Evolutionary conservation across 176 grass and related monocot genomes (phyloP).

Genomic region (Bonia amplexicaulis): DNA sequence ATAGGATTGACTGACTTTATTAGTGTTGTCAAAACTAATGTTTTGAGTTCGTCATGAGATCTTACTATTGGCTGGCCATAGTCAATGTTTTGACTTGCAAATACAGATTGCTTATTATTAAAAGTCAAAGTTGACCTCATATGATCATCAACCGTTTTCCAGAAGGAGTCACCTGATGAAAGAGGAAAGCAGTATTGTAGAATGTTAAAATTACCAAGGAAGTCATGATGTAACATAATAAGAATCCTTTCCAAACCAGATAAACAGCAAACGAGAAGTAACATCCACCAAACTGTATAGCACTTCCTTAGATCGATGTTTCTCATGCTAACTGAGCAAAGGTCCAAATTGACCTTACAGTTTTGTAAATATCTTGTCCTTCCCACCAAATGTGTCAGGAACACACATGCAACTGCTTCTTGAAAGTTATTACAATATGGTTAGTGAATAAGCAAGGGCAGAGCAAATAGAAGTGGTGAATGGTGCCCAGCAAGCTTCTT

Average conservation of each 20-base stretch:
- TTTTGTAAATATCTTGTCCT: background rate
- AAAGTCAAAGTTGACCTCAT: slow-evolving; percentile 41
- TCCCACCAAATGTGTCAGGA: background rate
- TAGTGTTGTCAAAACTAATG: background rate
- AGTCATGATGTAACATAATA: background rate
- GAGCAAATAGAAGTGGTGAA: background rate
- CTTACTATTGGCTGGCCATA: slow-evolving; percentile 55
- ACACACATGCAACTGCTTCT: background rate
- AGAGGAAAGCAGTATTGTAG: background rate
- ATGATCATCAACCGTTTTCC: slow-evolving; percentile 26
- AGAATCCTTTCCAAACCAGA: background rate
- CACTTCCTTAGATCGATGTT: background rate
- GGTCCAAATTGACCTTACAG: background rate
- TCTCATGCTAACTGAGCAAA: background rate
- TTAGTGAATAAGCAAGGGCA: background rate
- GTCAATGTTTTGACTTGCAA: slow-evolving; percentile 35
- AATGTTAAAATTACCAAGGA: background rate
- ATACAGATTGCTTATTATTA: slow-evolving; percentile 35
- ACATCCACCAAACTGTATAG: background rate
- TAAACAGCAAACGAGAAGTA: background rate
- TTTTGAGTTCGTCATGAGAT: background rate
- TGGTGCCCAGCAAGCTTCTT: background rate
- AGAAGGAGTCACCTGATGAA: slow-evolving; percentile 27
- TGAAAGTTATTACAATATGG: background rate
- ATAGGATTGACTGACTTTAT: background rate